phyloP scores from a whole-genome alignment of 768 basidiomycete genomes.

The Phylloporus arenicola region DNA sequence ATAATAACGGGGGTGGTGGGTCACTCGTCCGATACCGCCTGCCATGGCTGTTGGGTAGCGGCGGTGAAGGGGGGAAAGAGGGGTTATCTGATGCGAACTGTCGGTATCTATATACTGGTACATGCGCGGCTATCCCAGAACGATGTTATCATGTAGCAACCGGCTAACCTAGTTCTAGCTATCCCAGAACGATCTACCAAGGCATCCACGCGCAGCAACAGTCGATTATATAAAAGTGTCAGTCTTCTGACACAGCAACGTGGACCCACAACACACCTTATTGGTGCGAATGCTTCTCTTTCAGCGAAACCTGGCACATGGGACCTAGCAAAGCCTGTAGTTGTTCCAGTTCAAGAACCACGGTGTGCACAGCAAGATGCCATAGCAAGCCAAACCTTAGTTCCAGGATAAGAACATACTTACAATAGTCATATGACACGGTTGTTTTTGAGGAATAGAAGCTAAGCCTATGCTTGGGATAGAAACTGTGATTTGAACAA shows the following conservation, averaged over 20 bases:
- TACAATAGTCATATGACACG: too few species aligned
- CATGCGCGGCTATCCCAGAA: conserved; percentile 11
- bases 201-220: conserved; percentile 5
- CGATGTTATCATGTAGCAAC: too few species aligned
- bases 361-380: conserved; percentile 10
- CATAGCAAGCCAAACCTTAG: conserved; percentile 1
- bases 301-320: conserved; percentile 4
- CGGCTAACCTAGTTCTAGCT: too few species aligned
- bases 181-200: conserved; percentile 8
- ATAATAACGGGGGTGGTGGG: conserved; percentile 8
- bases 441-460: too few species aligned
- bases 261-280: conserved; percentile 16
- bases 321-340: background rate
- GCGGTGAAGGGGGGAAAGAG: background rate
- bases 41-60: conserved; percentile 8
- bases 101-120: conserved; percentile 16
- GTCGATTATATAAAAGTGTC: too few species aligned
- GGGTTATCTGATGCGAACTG: background rate
- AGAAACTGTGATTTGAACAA: too few species aligned
- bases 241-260: conserved; percentile 10
- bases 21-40: conserved; percentile 4
- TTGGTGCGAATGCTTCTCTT: conserved; percentile 6
- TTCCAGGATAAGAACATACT: conserved; percentile 1
- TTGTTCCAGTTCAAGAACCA: background rate
- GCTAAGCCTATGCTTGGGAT: too few species aligned